phyloP scores from a whole-genome alignment of 768 basidiomycete genomes.

The Strobilomyces confusus region DNA sequence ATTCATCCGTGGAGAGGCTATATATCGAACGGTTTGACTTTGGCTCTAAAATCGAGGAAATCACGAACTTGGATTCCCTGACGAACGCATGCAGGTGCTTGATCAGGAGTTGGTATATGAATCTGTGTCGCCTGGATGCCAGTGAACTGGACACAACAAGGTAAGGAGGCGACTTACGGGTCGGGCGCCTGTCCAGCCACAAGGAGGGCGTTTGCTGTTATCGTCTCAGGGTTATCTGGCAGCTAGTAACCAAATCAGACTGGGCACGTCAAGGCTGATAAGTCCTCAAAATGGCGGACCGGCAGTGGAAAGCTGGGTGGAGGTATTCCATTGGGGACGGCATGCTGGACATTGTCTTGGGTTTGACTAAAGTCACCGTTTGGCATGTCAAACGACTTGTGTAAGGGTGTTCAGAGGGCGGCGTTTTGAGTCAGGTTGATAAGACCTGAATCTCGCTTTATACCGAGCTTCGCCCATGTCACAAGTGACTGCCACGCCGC shows the following conservation, averaged over 20 bases:
- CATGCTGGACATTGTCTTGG: constrained; percentile 11
- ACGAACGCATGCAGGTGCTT: constrained; percentile 74
- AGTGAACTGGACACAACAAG: background rate
- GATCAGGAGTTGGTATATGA: constrained; percentile 50
- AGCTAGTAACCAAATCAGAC: constrained; percentile 29
- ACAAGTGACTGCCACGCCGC: too few relatives aligned
- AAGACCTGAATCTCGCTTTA: constrained; percentile 9
- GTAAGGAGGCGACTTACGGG: constrained; percentile 31
- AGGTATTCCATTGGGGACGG: constrained; percentile 39
- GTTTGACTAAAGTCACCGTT: constrained; percentile 1
- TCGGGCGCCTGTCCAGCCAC: constrained; percentile 36
- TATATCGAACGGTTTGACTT: background rate
- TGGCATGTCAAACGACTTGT: constrained; percentile 1
- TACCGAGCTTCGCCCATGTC: background rate
- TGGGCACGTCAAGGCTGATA: background rate
- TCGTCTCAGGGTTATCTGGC: constrained; percentile 45
- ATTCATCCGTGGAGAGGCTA: constrained; percentile 77
- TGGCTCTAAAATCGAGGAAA: background rate
- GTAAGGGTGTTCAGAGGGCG: background rate
- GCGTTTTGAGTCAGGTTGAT: too few relatives aligned
- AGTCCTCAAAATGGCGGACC: constrained; percentile 24
- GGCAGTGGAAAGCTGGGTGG: constrained; percentile 38
- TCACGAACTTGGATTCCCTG: constrained; percentile 56
- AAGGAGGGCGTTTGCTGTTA: constrained; percentile 46
- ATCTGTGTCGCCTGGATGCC: constrained; percentile 36